These are phyloP conservation scores for Clarireedia homoeocarpa DNA, from an alignment of 2,329 filamentous ascomycete genomes.

Conservation along the genomic window DNA sequence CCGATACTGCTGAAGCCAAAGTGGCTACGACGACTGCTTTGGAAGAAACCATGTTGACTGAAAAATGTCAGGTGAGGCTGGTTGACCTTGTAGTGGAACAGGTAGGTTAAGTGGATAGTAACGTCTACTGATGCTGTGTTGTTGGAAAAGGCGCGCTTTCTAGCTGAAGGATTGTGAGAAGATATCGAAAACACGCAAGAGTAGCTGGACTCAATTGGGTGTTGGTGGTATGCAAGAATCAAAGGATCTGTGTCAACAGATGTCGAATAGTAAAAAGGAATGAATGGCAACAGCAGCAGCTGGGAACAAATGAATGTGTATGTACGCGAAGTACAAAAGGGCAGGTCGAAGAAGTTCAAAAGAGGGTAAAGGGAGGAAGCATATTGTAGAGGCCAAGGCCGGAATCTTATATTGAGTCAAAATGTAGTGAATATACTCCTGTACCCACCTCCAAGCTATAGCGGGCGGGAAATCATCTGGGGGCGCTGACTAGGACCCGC, in stretches of 20 bases:
- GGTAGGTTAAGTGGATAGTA: neutral
- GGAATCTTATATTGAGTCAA: slow-evolving; percentile 4
- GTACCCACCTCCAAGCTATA: neutral
- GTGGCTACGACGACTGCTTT: slow-evolving; percentile 15
- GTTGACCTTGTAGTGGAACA: neutral
- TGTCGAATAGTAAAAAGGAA: slow-evolving; percentile 15
- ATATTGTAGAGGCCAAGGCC: neutral
- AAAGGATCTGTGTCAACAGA: slow-evolving; percentile 8
- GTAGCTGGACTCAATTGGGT: slow-evolving; percentile 23
- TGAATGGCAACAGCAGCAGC: slow-evolving; percentile 8
- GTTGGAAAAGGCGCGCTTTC: neutral
- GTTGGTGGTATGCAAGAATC: neutral
- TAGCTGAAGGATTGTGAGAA: neutral
- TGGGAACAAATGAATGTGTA: neutral
- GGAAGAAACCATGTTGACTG: slow-evolving; percentile 23
- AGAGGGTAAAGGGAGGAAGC: neutral
- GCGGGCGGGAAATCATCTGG: neutral
- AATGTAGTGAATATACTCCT: neutral
- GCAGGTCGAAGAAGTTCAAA: neutral
- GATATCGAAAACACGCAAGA: slow-evolving; percentile 18
- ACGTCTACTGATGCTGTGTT: neutral
- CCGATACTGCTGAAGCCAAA: slow-evolving; percentile 16
- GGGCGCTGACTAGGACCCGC: too few relatives aligned
- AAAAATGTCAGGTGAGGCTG: neutral
- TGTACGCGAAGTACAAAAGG: neutral